phyloP scores from a whole-genome alignment of 768 basidiomycete genomes.

The Collybia nuda region DNA sequence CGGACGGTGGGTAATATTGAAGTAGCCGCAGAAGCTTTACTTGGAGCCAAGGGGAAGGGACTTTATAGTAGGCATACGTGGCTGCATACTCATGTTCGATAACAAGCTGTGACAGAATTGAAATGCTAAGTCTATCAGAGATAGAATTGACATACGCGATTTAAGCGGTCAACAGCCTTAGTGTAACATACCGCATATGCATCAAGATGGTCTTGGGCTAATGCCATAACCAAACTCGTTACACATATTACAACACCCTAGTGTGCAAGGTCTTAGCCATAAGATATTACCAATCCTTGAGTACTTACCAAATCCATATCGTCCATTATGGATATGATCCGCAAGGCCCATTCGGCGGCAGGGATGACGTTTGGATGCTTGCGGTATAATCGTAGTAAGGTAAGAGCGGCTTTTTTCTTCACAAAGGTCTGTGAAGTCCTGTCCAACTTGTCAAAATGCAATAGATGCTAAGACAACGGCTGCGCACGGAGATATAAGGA shows the following conservation, averaged over 20 bases:
- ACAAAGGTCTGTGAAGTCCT: constrained; percentile 96
- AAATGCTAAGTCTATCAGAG: background rate
- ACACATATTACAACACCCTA: constrained; percentile 95
- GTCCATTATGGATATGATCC: constrained; percentile 95
- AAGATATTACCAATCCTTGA: constrained; percentile 5
- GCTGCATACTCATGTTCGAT: constrained; percentile 87
- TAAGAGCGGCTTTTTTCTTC: constrained; percentile 97
- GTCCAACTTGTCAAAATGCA: constrained; percentile 12
- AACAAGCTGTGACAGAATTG: constrained; percentile 59
- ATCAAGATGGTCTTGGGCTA: constrained; percentile 92
- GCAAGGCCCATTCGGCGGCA: constrained; percentile 91
- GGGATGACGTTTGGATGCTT: constrained; percentile 96
- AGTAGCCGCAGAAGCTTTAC: constrained; percentile 90
- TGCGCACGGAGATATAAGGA: constrained; percentile 90
- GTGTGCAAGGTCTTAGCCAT: background rate
- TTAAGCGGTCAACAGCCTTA: constrained; percentile 88
- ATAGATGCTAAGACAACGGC: background rate
- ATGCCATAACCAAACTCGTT: constrained; percentile 88
- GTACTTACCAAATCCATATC: constrained; percentile 74
- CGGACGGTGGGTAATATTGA: constrained; percentile 95
- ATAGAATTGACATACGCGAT: constrained; percentile 57
- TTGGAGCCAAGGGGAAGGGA: constrained; percentile 97
- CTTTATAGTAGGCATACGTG: constrained; percentile 96
- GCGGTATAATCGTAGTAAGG: constrained; percentile 87
- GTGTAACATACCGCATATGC: constrained; percentile 91